Evolutionary conservation across 768 basidiomycete species (phyloP).

Genomic region (Amyloporia xantha): DNA sequence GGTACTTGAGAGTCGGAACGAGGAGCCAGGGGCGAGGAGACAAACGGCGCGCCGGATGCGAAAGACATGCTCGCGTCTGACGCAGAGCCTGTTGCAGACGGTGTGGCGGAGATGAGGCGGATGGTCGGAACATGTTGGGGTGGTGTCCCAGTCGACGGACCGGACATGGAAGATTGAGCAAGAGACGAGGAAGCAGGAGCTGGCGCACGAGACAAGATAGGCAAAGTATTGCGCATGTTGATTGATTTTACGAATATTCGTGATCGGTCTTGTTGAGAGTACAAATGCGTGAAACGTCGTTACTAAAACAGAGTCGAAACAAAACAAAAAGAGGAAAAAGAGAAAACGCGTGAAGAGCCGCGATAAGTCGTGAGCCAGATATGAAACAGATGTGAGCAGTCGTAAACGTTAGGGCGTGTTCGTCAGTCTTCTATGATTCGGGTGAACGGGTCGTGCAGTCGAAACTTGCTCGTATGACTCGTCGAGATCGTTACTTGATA

Average conservation of each 20-base stretch:
- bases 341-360: slow-evolving; percentile 7
- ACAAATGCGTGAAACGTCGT: slow-evolving; percentile 14
- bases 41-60: slow-evolving; percentile 21
- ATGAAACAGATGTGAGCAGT: slow-evolving; percentile 11
- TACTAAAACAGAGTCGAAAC: slow-evolving; percentile 14
- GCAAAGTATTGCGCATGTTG: slow-evolving; percentile 21
- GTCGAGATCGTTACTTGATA: slow-evolving; percentile 19
- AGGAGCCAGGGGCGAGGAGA: slow-evolving; percentile 27
- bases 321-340: neutral
- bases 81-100: slow-evolving; percentile 40
- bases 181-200: slow-evolving; percentile 11
- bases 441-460: slow-evolving; percentile 12
- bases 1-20: slow-evolving; percentile 25
- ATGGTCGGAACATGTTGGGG: slow-evolving; percentile 48
- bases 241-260: slow-evolving; percentile 10
- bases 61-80: slow-evolving; percentile 21
- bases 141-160: slow-evolving; percentile 17
- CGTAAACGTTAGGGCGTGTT: slow-evolving; percentile 12
- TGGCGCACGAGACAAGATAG: slow-evolving; percentile 20
- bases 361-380: slow-evolving; percentile 11
- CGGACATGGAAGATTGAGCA: slow-evolving; percentile 24
- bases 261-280: slow-evolving; percentile 4
- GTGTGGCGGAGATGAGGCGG: slow-evolving; percentile 62
- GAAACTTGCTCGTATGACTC: slow-evolving; percentile 11
- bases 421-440: neutral